Conservation (phyloP, 208 protist species). For the Acanthamoeba castellanii region DNA sequence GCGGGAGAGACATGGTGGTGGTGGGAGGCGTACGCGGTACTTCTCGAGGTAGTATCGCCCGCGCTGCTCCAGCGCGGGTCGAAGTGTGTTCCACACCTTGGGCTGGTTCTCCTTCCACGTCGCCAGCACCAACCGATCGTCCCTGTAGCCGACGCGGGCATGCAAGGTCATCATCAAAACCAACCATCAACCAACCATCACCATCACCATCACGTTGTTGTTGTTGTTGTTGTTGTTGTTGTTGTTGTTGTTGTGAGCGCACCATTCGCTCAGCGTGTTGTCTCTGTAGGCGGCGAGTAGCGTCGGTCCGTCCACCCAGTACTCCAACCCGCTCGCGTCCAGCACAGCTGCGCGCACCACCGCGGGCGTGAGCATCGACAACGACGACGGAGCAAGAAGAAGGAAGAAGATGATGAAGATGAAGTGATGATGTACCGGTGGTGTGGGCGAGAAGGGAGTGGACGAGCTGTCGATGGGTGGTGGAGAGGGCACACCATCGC, state of each 20-base stretch:
- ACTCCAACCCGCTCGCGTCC: not conserved
- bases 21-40: not conserved
- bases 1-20: not conserved
- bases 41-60: not conserved
- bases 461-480: not conserved
- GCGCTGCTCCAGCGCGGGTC: not conserved
- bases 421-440: not conserved
- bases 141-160: not conserved
- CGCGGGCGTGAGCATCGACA: too few species aligned
- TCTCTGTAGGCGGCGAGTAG: not conserved
- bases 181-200: not conserved
- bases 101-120: not conserved
- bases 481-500: not conserved
- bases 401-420: not conserved
- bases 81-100: not conserved
- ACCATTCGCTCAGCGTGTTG: not conserved
- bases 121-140: not conserved
- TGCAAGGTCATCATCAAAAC: not conserved
- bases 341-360: not conserved
- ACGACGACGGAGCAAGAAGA: too few species aligned
- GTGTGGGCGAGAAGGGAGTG: constrained; percentile 10
- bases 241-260: not conserved
- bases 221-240: too few species aligned
- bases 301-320: not conserved
- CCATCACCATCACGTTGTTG: too few species aligned